phyloP scores from a whole-genome alignment of 2,329 filamentous ascomycete species.

The Penicillium sp. region DNA sequence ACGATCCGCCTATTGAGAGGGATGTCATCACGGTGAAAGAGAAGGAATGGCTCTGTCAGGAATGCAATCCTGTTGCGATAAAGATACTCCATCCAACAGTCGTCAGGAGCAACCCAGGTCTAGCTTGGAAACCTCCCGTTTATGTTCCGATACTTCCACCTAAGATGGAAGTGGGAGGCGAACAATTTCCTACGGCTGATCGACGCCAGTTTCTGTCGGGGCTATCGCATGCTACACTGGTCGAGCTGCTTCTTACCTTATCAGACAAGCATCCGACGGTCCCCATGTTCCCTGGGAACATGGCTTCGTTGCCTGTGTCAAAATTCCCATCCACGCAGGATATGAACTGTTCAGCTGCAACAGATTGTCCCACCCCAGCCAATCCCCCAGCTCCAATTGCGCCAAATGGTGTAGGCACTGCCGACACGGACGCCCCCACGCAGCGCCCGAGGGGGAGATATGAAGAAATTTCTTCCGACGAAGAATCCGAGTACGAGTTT shows the following conservation, averaged over 20 bases:
- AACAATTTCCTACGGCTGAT: conserved; percentile 47
- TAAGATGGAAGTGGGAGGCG: conserved; percentile 33
- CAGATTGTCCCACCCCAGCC: conserved; percentile 10
- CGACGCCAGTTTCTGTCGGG: conserved; percentile 67
- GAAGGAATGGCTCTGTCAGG: conserved; percentile 72
- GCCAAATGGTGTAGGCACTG: conserved; percentile 6
- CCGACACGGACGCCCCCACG: background rate
- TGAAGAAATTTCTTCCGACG: conserved; percentile 39
- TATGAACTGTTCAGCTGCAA: conserved; percentile 14
- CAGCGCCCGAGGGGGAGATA: conserved; percentile 23
- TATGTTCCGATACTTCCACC: conserved; percentile 25
- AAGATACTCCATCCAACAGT: conserved; percentile 46
- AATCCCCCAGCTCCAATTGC: background rate
- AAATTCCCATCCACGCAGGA: conserved; percentile 27
- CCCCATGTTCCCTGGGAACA: conserved; percentile 63
- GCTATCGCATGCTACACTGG: conserved; percentile 65
- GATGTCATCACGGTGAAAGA: conserved; percentile 69
- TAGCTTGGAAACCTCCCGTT: conserved; percentile 12
- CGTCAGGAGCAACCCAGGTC: conserved; percentile 35
- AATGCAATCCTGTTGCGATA: conserved; percentile 61
- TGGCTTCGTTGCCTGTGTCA: conserved; percentile 30
- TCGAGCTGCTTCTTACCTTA: conserved; percentile 67
- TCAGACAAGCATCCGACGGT: conserved; percentile 67
- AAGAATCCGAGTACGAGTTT: conserved; percentile 50
- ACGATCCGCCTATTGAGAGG: conserved; percentile 74